phyloP scores from a whole-genome alignment of 129 eudicot genomes.

The Artemisia annua region DNA sequence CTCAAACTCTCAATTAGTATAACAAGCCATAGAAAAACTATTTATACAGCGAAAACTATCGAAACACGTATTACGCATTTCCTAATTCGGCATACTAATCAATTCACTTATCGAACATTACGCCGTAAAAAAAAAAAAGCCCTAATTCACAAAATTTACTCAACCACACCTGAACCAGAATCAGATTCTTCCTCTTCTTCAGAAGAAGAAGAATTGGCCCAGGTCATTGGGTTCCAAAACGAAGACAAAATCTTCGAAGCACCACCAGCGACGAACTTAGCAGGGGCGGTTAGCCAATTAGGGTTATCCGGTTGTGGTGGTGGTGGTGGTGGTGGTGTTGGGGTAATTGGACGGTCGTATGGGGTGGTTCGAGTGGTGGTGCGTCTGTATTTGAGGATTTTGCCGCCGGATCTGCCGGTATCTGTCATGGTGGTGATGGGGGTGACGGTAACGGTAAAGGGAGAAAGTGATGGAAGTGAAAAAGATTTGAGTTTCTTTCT shows the following conservation, averaged over 20 bases:
- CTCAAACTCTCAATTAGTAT: too few relatives aligned
- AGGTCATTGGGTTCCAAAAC: slow-evolving; percentile 2
- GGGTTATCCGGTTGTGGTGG: slow-evolving; percentile 15
- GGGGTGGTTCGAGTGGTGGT: slow-evolving; percentile 42
- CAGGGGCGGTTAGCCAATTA: slow-evolving; percentile 11
- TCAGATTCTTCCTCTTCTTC: slow-evolving; percentile 5
- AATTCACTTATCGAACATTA: too few relatives aligned
- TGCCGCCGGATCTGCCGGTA: slow-evolving; percentile 76
- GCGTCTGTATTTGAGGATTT: slow-evolving; percentile 44
- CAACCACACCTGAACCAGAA: slow-evolving; percentile 1
- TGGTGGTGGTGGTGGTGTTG: slow-evolving; percentile 30
- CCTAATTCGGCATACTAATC: too few relatives aligned
- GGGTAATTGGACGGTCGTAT: slow-evolving; percentile 59
- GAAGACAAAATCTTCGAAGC: slow-evolving; percentile 1
- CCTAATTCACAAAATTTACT: too few relatives aligned
- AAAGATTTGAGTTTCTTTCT: slow-evolving; percentile 10
- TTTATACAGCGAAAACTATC: too few relatives aligned
- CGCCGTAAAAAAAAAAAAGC: too few relatives aligned
- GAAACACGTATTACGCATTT: too few relatives aligned
- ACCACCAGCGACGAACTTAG: not conserved
- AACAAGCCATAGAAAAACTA: too few relatives aligned
- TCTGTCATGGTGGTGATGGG: slow-evolving; percentile 35
- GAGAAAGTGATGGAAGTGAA: slow-evolving; percentile 20
- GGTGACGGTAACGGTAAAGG: not conserved
- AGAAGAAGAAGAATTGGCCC: slow-evolving; percentile 8